Percentiles rank a stretch among this genome's conserved stretches.
These are phyloP conservation scores for Phascolomyces articulosus DNA, from an alignment of 371 early-diverging fungal genomes.

Conservation along the genomic window DNA sequence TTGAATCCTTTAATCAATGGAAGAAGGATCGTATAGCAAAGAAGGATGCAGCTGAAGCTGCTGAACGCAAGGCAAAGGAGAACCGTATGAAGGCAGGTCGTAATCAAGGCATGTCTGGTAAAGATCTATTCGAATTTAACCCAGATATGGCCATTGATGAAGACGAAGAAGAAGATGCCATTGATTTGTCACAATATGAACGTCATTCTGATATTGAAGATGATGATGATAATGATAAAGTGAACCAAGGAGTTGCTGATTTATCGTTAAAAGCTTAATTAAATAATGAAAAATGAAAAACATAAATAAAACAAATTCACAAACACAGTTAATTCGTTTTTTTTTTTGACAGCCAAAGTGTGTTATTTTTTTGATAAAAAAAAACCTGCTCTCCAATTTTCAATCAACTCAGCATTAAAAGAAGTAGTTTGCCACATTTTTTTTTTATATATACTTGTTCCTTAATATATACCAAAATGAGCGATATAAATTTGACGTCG, in stretches of 20 bases:
- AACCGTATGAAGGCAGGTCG: slow-evolving; percentile 92
- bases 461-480: too few species aligned
- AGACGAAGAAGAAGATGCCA: slow-evolving; percentile 79
- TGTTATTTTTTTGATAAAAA: too few species aligned
- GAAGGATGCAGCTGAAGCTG: slow-evolving; percentile 72
- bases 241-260: slow-evolving; percentile 23
- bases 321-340: too few species aligned
- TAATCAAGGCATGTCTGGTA: slow-evolving; percentile 92
- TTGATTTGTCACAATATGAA: slow-evolving; percentile 62
- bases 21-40: slow-evolving; percentile 85
- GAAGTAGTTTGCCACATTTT: too few species aligned
- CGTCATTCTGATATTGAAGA: slow-evolving; percentile 48
- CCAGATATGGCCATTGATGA: slow-evolving; percentile 82
- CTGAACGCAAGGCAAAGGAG: slow-evolving; percentile 80
- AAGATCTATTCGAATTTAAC: slow-evolving; percentile 98
- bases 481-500: background rate
- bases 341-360: too few species aligned
- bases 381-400: too few species aligned
- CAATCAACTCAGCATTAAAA: too few species aligned
- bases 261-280: background rate
- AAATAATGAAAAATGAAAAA: slow-evolving; percentile 12
- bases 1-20: slow-evolving; percentile 95
- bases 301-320: background rate
- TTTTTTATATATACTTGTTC: background rate
- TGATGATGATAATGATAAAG: slow-evolving; percentile 12